These are phyloP conservation scores for Alternaria infectoria DNA, from an alignment of 2,329 filamentous ascomycete genomes.

Conservation along the genomic window DNA sequence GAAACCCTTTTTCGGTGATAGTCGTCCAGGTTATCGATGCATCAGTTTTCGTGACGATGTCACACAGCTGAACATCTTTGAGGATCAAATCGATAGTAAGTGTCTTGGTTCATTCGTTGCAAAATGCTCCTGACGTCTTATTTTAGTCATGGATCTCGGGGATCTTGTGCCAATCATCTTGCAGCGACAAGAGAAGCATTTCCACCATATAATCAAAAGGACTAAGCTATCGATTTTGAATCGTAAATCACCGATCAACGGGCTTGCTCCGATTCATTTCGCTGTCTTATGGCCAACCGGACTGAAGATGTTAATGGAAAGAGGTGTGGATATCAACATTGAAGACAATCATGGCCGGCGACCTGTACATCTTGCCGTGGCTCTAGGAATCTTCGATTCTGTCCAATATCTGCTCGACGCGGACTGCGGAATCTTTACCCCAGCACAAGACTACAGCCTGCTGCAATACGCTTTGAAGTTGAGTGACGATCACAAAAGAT, in stretches of 20 bases:
- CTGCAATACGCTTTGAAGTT: neutral
- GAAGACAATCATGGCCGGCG: neutral
- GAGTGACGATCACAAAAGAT: fast-evolving
- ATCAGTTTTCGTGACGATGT: fast-evolving
- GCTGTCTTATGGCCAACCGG: neutral
- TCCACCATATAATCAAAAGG: neutral
- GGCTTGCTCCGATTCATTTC: neutral
- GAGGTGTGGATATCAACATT: neutral
- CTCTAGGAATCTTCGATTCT: neutral
- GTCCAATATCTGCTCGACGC: neutral
- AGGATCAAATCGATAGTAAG: neutral
- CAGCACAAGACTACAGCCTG: neutral
- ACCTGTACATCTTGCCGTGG: neutral
- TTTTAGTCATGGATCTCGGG: neutral
- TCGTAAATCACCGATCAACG: neutral
- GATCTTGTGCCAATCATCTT: neutral
- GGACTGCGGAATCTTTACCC: neutral
- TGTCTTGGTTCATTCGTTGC: fast-evolving
- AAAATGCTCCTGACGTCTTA: fast-evolving
- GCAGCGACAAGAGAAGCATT: neutral
- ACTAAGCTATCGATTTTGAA: neutral
- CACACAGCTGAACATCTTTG: fast-evolving
- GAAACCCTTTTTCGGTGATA: neutral
- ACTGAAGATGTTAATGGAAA: neutral
- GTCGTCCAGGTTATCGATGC: neutral